Evolutionary conservation across 495 filamentous ascomycete genomes (phyloP), one percentile per base, ranked within the genome.

Genomic region (Aspergillus sclerotiicarbonarius): DNA sequence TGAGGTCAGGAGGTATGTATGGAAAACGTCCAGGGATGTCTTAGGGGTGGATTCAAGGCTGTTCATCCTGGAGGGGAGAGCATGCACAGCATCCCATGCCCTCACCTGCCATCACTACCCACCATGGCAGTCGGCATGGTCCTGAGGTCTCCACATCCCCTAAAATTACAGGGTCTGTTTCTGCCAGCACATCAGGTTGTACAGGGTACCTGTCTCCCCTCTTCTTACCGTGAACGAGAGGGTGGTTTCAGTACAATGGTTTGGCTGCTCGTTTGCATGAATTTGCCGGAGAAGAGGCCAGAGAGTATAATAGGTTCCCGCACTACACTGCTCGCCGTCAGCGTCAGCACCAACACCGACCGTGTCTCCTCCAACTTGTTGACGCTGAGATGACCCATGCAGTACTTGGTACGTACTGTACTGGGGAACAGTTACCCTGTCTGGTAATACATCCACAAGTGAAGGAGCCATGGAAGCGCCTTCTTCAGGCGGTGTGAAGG

Each of bases 401-500:
- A 25, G 25, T 25, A 25, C 5, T 25, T 25, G 2, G 5, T 25
- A 25, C 25, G 5, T 25, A 25, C 25, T 5, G 25, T 25, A 5
- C 29, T 35, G 3, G 21, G 46, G 21, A 1, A 18, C 8, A 30
- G 46, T 50, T 50, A 31, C 47, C 47, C n/a, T 21, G 47, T 50
- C 15, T n/a, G 31, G 47, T 32, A 50, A 50, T 50, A 8, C 25
- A 32, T 32, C 29, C 47, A 50, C 47, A 50, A 50, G 21, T 41
- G 37, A 12, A 41, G 13, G 37, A 41, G 37, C 37, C 37, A 41
- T 41, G 37, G 37, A 41, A 41, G 37, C 37, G 37, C 37, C 37
- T 41, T 41, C 37, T 41, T n/a, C 53, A 35, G 53, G 53, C 53
- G 53, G 53, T 35, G 52, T 32, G 33, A 35, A 10, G 45, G 55